Percentiles rank a stretch among this genome's conserved stretches.
phyloP scores from a whole-genome alignment of 305 asterid species.

The Fraxinus greggii region DNA sequence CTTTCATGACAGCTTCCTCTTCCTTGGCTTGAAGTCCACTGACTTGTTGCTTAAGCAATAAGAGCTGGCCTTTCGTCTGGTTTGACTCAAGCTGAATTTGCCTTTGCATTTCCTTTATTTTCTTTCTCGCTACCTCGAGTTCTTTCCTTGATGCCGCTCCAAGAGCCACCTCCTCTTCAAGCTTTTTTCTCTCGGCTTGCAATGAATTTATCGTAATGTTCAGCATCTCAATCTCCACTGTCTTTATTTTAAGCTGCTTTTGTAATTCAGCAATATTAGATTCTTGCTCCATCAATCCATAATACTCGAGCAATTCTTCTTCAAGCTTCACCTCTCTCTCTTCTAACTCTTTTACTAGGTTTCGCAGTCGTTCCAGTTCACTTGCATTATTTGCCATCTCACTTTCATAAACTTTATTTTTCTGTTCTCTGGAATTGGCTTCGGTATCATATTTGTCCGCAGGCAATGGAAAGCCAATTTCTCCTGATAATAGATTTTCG shows the following conservation, averaged over 20 bases:
- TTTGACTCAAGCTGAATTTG: constrained; percentile 91
- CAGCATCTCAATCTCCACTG: constrained; percentile 86
- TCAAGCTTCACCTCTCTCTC: constrained; percentile 94
- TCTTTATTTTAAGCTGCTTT: constrained; percentile 80
- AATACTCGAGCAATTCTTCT: constrained; percentile 86
- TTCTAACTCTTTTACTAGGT: constrained; percentile 71
- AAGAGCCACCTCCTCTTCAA: constrained; percentile 74
- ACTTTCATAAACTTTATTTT: constrained; percentile 53
- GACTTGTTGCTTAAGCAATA: constrained; percentile 87
- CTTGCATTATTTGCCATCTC: constrained; percentile 77
- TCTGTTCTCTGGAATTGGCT: constrained; percentile 45
- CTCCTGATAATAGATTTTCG: constrained; percentile 75
- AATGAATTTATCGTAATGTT: constrained; percentile 74
- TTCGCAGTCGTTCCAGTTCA: constrained; percentile 69
- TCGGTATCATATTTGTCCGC: constrained; percentile 53
- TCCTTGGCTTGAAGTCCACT: constrained; percentile 82
- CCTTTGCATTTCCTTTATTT: constrained; percentile 77
- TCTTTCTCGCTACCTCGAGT: constrained; percentile 66
- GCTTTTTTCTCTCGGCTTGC: constrained; percentile 87
- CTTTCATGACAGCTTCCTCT: constrained; percentile 59
- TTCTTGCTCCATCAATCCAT: constrained; percentile 91
- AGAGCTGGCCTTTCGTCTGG: constrained; percentile 83
- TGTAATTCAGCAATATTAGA: constrained; percentile 68
- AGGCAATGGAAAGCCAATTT: constrained; percentile 67
- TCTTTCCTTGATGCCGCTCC: constrained; percentile 64